These are phyloP conservation scores for Capillidium heterosporum DNA, from an alignment of 371 early-diverging fungal genomes.

Conservation along the genomic window DNA sequence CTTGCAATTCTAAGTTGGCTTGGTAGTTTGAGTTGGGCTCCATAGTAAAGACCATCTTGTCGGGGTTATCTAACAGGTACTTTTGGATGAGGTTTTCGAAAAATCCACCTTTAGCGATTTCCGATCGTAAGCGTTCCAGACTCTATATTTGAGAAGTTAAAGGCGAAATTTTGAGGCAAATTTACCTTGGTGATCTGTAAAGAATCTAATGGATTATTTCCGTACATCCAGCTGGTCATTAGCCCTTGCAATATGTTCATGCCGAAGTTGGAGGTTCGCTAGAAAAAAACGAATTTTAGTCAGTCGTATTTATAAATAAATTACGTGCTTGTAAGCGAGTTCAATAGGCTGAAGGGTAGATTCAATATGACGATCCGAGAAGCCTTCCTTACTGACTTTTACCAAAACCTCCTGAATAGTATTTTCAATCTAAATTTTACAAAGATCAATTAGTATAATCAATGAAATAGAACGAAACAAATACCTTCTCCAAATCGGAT, in stretches of 20 bases:
- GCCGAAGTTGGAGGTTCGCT: slow-evolving; percentile 81
- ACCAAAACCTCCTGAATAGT: slow-evolving; percentile 49
- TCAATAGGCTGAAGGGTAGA: slow-evolving; percentile 83
- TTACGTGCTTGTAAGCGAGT: slow-evolving; percentile 69
- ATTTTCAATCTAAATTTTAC: slow-evolving; percentile 29
- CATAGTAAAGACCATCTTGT: slow-evolving; percentile 66
- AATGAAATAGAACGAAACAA: not conserved
- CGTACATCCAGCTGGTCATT: slow-evolving; percentile 72
- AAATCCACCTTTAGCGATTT: slow-evolving; percentile 37
- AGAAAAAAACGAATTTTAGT: slow-evolving; percentile 1
- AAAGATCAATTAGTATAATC: not conserved
- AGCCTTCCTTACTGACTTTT: slow-evolving; percentile 46
- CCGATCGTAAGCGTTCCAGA: slow-evolving; percentile 47
- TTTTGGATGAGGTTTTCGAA: slow-evolving; percentile 48
- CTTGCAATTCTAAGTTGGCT: slow-evolving; percentile 29
- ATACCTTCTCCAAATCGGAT: slow-evolving; percentile 29
- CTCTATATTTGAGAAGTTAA: slow-evolving; percentile 19
- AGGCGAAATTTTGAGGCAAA: not conserved
- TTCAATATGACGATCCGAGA: slow-evolving; percentile 57
- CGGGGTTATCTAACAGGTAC: slow-evolving; percentile 59
- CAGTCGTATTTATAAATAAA: not conserved
- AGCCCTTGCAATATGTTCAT: slow-evolving; percentile 59
- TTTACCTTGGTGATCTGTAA: slow-evolving; percentile 51
- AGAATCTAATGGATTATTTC: slow-evolving; percentile 68
- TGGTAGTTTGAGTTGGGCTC: slow-evolving; percentile 48